Evolutionary conservation across 1,284 basidiomycete species (phyloP).

Genomic region (Moesziomyces sp.): DNA sequence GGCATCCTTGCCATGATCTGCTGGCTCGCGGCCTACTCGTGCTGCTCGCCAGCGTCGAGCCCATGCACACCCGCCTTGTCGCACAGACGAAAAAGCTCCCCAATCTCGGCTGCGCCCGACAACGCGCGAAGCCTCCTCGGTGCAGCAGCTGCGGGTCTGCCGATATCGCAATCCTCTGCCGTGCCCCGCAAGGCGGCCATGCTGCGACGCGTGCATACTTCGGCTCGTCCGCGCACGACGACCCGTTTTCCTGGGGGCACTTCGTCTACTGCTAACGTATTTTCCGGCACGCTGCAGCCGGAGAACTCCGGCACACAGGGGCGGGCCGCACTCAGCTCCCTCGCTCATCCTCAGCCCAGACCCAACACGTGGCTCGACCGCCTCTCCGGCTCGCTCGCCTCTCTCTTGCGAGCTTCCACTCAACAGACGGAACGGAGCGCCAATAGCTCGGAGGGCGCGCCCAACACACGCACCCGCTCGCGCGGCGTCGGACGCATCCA

Average conservation of each 20-base stretch:
- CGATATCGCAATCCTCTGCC: not conserved
- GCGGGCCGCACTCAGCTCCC: slow-evolving; percentile 23
- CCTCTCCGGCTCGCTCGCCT: slow-evolving; percentile 20
- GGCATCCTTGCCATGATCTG: slow-evolving; percentile 34
- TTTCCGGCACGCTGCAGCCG: not conserved
- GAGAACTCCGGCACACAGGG: slow-evolving; percentile 2
- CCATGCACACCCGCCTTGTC: slow-evolving; percentile 3
- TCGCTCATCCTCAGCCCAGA: slow-evolving; percentile 29
- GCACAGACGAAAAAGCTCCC: not conserved
- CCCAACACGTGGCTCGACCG: slow-evolving; percentile 40
- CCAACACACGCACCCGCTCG: slow-evolving; percentile 8
- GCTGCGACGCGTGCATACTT: slow-evolving; percentile 26
- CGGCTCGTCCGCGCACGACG: slow-evolving; percentile 14
- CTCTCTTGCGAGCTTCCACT: slow-evolving; percentile 27
- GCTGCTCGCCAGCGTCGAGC: slow-evolving; percentile 15
- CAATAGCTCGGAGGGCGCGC: slow-evolving; percentile 6
- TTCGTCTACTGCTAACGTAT: slow-evolving; percentile 1
- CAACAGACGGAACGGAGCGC: slow-evolving; percentile 20
- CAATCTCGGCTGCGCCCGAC: not conserved
- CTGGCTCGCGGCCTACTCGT: slow-evolving; percentile 43
- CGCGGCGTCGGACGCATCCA: slow-evolving; percentile 41
- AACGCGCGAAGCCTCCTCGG: slow-evolving; percentile 4
- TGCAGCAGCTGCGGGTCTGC: not conserved
- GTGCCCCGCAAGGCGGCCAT: slow-evolving; percentile 26
- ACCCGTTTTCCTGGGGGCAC: slow-evolving; percentile 6